Evolutionary conservation across 345 rosid genomes (phyloP).

Genomic region (Pugionium dolabratum): DNA sequence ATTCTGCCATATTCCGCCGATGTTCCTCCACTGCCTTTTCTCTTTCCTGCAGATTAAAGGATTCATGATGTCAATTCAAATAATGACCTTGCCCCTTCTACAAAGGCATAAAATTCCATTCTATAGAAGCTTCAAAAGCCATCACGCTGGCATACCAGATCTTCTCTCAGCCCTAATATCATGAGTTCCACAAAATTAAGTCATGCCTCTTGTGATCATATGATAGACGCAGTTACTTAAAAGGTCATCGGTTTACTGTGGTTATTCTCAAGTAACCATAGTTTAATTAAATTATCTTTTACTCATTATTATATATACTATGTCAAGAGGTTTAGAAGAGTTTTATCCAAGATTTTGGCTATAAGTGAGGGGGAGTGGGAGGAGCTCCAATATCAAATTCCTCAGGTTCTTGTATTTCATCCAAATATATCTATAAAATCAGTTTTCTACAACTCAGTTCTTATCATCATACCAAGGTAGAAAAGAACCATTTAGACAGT

Average conservation of each 20-base stretch:
- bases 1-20: constrained; percentile 61
- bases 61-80: constrained; percentile 15
- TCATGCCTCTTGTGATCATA: constrained; percentile 13
- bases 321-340: too few relatives aligned
- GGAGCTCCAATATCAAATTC: too few relatives aligned
- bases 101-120: constrained; percentile 1
- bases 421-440: too few relatives aligned
- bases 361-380: too few relatives aligned
- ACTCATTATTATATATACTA: too few relatives aligned
- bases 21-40: constrained; percentile 86
- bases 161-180: constrained; percentile 7
- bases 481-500: constrained; percentile 16
- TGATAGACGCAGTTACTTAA: too few relatives aligned
- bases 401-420: too few relatives aligned
- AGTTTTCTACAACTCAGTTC: too few relatives aligned
- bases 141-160: constrained; percentile 21
- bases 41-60: constrained; percentile 63
- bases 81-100: constrained; percentile 7
- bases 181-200: background rate
- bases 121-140: constrained; percentile 14
- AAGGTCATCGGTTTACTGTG: too few relatives aligned
- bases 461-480: background rate
- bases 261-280: too few relatives aligned
- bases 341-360: too few relatives aligned
- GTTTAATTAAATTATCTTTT: too few relatives aligned